Evolutionary conservation across 495 filamentous ascomycete genomes (phyloP).

Genomic region (Mytilinidion resinicola): DNA sequence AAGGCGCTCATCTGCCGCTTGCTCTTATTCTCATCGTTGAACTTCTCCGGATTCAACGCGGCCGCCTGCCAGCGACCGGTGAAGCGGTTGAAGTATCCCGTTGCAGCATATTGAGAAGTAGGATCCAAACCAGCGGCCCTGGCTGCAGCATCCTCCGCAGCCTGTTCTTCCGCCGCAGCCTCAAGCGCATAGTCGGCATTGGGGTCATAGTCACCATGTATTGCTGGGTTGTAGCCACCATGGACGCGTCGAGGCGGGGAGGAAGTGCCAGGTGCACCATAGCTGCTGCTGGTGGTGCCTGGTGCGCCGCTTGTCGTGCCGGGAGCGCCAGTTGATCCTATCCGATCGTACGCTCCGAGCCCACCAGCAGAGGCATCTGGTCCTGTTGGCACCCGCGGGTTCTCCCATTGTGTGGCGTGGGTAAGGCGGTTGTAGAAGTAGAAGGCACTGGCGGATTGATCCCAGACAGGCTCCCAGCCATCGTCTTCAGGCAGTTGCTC

Average conservation of each 20-base stretch:
- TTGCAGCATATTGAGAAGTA: conserved; percentile 51
- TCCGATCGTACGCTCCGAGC: conserved; percentile 17
- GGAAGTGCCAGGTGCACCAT: conserved; percentile 14
- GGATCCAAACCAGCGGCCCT: conserved; percentile 36
- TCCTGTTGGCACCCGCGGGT: conserved; percentile 65
- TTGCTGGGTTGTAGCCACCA: conserved; percentile 87
- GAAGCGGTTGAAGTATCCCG: conserved; percentile 83
- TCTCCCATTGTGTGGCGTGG: conserved; percentile 74
- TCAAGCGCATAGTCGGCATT: conserved; percentile 73
- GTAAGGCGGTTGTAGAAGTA: conserved; percentile 91
- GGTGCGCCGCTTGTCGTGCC: conserved; percentile 17
- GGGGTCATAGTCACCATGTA: conserved; percentile 93
- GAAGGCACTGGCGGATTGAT: conserved; percentile 59
- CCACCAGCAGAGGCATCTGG: conserved; percentile 11
- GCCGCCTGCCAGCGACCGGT: conserved; percentile 76
- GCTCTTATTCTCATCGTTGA: conserved; percentile 86
- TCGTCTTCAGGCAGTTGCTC: conserved; percentile 56
- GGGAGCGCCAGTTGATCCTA: conserved; percentile 16
- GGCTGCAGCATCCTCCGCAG: conserved; percentile 27
- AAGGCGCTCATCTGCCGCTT: conserved; percentile 86
- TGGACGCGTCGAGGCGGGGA: conserved; percentile 15
- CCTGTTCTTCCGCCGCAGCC: conserved; percentile 37
- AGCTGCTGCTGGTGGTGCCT: neutral
- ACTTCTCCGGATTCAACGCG: conserved; percentile 59
- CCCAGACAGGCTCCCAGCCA: conserved; percentile 86